Evolutionary conservation across 306 rosid species (phyloP).

Genomic region (Castanea crenata): DNA sequence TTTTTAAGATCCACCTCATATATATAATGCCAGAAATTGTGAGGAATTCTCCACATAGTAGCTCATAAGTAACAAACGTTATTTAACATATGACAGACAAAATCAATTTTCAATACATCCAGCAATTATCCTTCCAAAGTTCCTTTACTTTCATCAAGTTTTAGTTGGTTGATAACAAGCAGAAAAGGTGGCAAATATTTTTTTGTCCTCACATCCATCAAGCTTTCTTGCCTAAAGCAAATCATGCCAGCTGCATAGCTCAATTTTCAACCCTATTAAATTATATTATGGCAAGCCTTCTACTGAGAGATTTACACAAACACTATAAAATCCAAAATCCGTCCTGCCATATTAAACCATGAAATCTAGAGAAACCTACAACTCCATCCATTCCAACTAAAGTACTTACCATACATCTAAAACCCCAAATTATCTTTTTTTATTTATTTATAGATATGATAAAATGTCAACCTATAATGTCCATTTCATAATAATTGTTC

Average conservation of each 20-base stretch:
- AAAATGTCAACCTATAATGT: no score
- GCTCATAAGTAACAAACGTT: background rate
- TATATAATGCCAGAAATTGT: no score
- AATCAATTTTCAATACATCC: background rate
- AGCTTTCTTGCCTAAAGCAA: background rate
- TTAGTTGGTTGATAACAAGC: background rate
- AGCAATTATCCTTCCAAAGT: background rate
- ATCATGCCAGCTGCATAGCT: background rate
- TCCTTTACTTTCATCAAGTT: background rate
- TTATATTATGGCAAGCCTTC: background rate
- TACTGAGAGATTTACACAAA: background rate
- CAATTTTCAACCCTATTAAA: background rate
- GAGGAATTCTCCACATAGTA: background rate
- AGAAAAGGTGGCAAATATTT: background rate
- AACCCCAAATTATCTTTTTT: background rate
- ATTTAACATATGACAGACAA: background rate
- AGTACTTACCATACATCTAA: background rate
- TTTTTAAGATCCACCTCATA: no score
- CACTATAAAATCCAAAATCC: background rate
- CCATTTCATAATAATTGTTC: no score
- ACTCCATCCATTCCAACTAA: background rate
- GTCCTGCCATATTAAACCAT: background rate
- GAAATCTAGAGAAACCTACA: background rate
- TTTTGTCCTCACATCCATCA: background rate
- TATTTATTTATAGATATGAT: no score